Base-by-base conservation (phyloP, 495 filamentous ascomycete species). In the Penicillium malachiteum region DNA sequence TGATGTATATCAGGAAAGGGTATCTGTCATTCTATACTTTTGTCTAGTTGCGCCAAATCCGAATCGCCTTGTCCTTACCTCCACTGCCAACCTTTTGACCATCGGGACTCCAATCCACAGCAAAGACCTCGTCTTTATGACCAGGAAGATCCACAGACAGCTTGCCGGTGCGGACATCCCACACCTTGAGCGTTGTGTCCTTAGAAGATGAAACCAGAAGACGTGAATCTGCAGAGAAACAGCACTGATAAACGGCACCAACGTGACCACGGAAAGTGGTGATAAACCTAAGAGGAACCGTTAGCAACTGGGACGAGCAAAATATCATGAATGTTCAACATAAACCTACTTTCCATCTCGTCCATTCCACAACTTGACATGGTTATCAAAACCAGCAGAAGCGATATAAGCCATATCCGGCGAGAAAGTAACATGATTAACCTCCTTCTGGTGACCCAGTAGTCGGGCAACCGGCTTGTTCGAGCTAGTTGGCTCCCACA, bases 371-470 rank as follows among this genome's bases (percentile, higher is more conserved):
- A 96, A 69, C 71, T 94, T 96, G 62, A 92, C 87, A 57, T 89
- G 87, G 70, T 97, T 97, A 70, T 99, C 95, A 72, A 92, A 99
- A 31, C 84, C 85, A 14, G 89, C 86, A 7, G 87, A 92, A 1
- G 95, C 95, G 62, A 99, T 94, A 49, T 90, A 77, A 1, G 82
- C 77, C 54, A 90, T 92, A 62, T 96, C 90, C 0, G 92, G 90
- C 0, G 91, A 96, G 76, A 97, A 97, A 7, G 87, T 88, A 13
- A 97, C 91, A 67, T 97, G 87, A 72, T 97, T 97, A 54, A 99
- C 90, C 63, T 90, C 89, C 68, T 97, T 97, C 66, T 96, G 92
- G 67, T 99, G 95, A 9, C 95, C 95, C 21, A 92, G 70, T 48
- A 99, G 79, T 31, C 94, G 81, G n/a, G 90, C 86, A 10, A 97